phyloP scores from a whole-genome alignment of 2,329 filamentous ascomycete species.

The Pseudogymnoascus sp. region DNA sequence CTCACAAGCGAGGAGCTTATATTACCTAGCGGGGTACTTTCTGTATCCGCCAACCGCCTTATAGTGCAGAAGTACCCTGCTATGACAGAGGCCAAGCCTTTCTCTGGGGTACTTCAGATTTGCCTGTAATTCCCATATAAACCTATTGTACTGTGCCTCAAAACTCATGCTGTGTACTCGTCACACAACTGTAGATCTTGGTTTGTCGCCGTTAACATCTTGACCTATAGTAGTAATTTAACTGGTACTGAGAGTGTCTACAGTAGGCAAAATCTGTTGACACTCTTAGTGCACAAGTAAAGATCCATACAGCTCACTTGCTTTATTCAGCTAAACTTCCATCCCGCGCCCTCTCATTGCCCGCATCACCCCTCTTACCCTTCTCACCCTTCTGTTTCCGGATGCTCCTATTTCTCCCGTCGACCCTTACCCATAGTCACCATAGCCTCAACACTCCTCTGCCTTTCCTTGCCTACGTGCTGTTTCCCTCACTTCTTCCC shows the following conservation, averaged over 20 bases:
- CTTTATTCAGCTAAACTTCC: conserved; percentile 8
- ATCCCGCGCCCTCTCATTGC: neutral
- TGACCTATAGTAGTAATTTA: neutral
- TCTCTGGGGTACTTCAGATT: neutral
- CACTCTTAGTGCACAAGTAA: neutral
- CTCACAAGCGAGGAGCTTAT: conserved; percentile 7
- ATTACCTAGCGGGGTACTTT: conserved; percentile 2
- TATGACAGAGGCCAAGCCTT: conserved; percentile 5
- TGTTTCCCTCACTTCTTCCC: neutral
- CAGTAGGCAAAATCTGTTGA: neutral
- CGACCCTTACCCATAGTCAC: neutral
- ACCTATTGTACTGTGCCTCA: neutral
- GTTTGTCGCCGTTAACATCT: neutral
- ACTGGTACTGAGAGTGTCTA: neutral
- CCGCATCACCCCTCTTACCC: neutral
- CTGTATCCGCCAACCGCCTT: neutral
- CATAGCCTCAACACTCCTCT: neutral
- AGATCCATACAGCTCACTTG: conserved; percentile 4
- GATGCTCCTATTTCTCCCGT: neutral
- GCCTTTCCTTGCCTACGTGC: neutral
- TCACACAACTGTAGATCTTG: neutral
- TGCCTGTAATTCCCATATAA: neutral
- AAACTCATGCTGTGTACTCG: neutral
- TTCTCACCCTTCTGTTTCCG: neutral
- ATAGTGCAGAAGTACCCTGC: neutral